Conservation (phyloP, 2,329 filamentous ascomycete species). For the Chrysoporthe deuterocubensis region DNA sequence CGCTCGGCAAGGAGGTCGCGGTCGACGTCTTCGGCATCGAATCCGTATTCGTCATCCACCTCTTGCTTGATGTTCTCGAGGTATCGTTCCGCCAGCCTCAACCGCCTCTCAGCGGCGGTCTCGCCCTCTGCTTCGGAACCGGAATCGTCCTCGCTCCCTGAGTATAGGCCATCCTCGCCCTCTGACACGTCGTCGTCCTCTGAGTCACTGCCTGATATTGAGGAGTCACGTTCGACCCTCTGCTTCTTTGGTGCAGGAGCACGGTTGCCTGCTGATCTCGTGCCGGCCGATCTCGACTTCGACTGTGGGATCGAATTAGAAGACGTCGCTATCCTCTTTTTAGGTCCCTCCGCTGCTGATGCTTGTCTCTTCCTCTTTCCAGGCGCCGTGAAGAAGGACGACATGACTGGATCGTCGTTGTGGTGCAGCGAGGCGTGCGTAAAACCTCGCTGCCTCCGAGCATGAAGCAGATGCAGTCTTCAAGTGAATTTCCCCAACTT, state of each 20-base stretch:
- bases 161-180: constrained; percentile 32
- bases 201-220: constrained; percentile 83
- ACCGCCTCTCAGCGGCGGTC: constrained; percentile 84
- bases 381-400: constrained; percentile 93
- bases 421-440: constrained; percentile 23
- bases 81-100: constrained; percentile 89
- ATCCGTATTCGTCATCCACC: constrained; percentile 76
- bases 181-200: constrained; percentile 62
- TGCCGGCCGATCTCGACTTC: constrained; percentile 43
- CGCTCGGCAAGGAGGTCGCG: constrained; percentile 87
- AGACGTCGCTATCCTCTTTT: constrained; percentile 61
- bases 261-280: constrained; percentile 36
- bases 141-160: constrained; percentile 58
- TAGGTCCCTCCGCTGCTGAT: constrained; percentile 55
- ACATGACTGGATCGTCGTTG: constrained; percentile 62
- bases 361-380: constrained; percentile 83
- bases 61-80: constrained; percentile 87
- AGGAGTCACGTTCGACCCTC: constrained; percentile 63
- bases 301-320: constrained; percentile 46
- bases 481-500: constrained; percentile 18
- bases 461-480: constrained; percentile 11
- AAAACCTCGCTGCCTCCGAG: constrained; percentile 33
- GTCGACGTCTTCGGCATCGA: constrained; percentile 93
- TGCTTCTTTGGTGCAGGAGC: constrained; percentile 44
- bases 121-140: constrained; percentile 81